phyloP scores from a whole-genome alignment of 257 asterid species.

The Marsdenia floribunda region DNA sequence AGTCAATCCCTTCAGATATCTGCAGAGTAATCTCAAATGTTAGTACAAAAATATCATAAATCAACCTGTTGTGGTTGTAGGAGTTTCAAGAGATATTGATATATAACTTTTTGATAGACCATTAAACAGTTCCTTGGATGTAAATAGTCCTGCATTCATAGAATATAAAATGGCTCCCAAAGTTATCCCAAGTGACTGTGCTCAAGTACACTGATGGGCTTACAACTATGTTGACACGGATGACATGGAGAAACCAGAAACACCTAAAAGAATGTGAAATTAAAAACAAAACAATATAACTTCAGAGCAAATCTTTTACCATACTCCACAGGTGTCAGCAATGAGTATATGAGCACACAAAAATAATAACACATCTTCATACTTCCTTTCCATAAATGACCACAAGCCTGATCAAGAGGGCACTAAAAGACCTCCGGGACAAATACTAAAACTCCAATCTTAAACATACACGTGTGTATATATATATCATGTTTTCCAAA shows the following conservation, averaged over 20 bases:
- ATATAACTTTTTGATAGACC: not conserved
- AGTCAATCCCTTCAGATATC: conserved; percentile 99
- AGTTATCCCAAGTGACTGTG: not conserved
- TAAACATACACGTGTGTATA: not conserved
- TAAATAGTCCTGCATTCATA: not conserved
- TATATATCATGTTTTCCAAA: not conserved
- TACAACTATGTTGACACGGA: not conserved
- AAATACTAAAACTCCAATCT: not conserved
- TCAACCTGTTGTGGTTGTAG: not conserved
- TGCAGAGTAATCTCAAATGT: conserved; percentile 27
- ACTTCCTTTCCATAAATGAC: not conserved
- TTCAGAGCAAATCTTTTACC: not conserved
- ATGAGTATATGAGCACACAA: not conserved
- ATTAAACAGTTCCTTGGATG: not conserved
- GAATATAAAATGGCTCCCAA: not conserved
- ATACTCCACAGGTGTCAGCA: not conserved
- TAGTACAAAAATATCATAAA: not conserved
- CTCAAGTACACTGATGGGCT: not conserved
- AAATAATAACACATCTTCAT: not conserved
- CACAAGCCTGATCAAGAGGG: not conserved
- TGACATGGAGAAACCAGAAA: not conserved
- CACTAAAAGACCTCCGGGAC: not conserved
- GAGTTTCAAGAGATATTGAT: not conserved
- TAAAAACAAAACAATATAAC: not conserved
- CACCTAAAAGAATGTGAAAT: not conserved